These are phyloP conservation scores for Rubroboletus satanas DNA, from an alignment of 768 basidiomycete species.

Conservation along the genomic window DNA sequence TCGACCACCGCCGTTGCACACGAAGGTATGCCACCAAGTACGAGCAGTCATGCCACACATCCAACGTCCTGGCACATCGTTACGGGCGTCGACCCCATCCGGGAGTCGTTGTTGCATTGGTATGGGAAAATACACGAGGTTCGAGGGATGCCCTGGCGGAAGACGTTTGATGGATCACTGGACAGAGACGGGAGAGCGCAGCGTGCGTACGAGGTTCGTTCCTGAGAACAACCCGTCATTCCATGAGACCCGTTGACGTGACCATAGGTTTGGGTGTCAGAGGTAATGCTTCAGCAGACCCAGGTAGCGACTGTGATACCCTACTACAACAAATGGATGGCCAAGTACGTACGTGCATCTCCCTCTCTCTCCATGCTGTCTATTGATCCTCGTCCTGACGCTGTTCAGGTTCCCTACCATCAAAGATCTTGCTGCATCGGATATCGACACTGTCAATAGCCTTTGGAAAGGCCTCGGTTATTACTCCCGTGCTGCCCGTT, in stretches of 20 bases:
- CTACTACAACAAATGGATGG: slow-evolving; percentile 89
- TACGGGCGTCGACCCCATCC: slow-evolving; percentile 36
- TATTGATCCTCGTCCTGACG: not conserved
- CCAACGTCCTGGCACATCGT: slow-evolving; percentile 49
- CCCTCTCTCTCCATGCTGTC: not conserved
- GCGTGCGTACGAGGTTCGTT: slow-evolving; percentile 82
- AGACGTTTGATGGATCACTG: slow-evolving; percentile 55
- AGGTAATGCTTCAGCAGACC: slow-evolving; percentile 97
- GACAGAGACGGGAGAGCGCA: slow-evolving; percentile 64
- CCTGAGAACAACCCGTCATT: not conserved
- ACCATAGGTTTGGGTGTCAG: slow-evolving; percentile 77
- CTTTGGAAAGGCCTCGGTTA: slow-evolving; percentile 93
- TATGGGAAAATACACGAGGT: slow-evolving; percentile 60
- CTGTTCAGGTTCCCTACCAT: slow-evolving; percentile 74
- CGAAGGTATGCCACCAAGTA: not conserved
- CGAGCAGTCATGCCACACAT: slow-evolving; percentile 30
- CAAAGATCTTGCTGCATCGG: slow-evolving; percentile 62
- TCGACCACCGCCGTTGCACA: not conserved
- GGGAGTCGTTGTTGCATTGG: slow-evolving; percentile 60
- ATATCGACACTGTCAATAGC: slow-evolving; percentile 80
- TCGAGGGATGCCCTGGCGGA: slow-evolving; percentile 93
- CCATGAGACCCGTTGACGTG: not conserved
- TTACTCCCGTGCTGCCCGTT: slow-evolving; percentile 79
- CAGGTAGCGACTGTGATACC: slow-evolving; percentile 92
- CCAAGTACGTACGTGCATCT: slow-evolving; percentile 45